These are phyloP conservation scores for Gloeostereum incarnatum DNA, from an alignment of 768 basidiomycete genomes.

Conservation along the genomic window DNA sequence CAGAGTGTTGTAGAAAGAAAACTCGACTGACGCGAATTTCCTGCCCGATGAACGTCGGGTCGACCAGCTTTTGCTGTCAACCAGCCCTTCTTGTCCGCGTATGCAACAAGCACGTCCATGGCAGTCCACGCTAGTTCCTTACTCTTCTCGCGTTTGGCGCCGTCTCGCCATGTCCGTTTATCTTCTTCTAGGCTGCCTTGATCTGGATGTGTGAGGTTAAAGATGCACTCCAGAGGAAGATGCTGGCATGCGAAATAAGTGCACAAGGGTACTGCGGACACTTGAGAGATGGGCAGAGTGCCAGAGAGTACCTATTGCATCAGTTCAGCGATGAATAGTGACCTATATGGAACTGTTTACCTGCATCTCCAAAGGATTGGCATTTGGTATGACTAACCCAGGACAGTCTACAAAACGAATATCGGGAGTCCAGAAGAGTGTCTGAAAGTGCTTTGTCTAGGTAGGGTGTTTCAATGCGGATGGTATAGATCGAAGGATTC, in stretches of 20 bases:
- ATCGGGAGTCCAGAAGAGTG: constrained; percentile 79
- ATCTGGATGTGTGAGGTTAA: constrained; percentile 47
- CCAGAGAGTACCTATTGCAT: constrained; percentile 51
- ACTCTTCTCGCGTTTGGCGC: constrained; percentile 19
- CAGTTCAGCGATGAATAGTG: constrained; percentile 2
- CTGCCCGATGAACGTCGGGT: constrained; percentile 83
- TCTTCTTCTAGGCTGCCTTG: constrained; percentile 31
- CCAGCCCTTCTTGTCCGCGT: constrained; percentile 73
- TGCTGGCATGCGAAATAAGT: constrained; percentile 58
- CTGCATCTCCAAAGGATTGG: constrained; percentile 78
- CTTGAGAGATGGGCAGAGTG: constrained; percentile 70
- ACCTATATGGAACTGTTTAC: constrained; percentile 20
- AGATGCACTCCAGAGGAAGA: constrained; percentile 71
- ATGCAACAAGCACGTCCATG: constrained; percentile 74
- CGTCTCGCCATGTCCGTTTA: constrained; percentile 75
- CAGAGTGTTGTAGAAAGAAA: neutral
- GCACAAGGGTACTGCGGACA: constrained; percentile 80
- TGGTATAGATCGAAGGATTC: neutral
- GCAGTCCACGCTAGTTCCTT: constrained; percentile 58
- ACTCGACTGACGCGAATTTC: constrained; percentile 70
- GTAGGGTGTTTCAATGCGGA: neutral
- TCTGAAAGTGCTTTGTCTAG: constrained; percentile 93
- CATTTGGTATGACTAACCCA: constrained; percentile 85
- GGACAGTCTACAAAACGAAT: constrained; percentile 94
- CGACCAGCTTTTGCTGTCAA: constrained; percentile 87